Base-by-base conservation (phyloP, 345 rosid species). In the Fremontodendron californicum region DNA sequence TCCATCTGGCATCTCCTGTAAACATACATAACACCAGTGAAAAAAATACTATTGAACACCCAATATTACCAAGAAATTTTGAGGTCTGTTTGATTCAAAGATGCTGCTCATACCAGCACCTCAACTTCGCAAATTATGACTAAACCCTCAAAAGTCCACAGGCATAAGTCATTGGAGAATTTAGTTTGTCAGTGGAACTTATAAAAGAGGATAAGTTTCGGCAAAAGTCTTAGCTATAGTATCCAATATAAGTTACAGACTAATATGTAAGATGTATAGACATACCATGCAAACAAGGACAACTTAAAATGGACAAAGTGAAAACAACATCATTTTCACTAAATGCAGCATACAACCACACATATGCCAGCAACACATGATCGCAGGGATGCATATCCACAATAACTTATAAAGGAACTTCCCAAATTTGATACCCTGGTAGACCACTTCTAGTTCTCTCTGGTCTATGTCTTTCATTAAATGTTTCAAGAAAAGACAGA, bases 1-100 rank as follows among this genome's bases (percentile, higher is more conserved):
- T 66, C 87, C 90, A 77, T 75, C 85, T 62, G 81, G 81, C 37
- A 46, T n/a, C 76, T 78, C 90, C 97, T 92, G 87, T 55, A 69
- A 68, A 66, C 35, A n/a, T 23, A 31, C 55, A 78, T 0, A 65
- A n/a, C 11, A 39, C 9, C n/a, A n/a, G 54, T 52, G 57, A 75
- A 10, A 27, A 75, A 61, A 52, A 43, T 8, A 19, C 35, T 15
- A 60, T 12, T 18, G 45, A 45, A 61, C 51, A 29, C 25, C 43
- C 42, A 29, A 60, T 15, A 74, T 39, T 60, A 16, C 43, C 29
- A 42, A 58, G 27, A 58, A 54, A 57, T 12, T 13, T 12, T 3
- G 31, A 35, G 43, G 29, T 35, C 29, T 49, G 51, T 49, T 70
- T 51, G 6, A 51, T 51, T 29, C 10, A 49, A 64, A 40, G 71